Conservation (phyloP, 768 basidiomycete species). For the Xerocomus brunneocitrinus region DNA sequence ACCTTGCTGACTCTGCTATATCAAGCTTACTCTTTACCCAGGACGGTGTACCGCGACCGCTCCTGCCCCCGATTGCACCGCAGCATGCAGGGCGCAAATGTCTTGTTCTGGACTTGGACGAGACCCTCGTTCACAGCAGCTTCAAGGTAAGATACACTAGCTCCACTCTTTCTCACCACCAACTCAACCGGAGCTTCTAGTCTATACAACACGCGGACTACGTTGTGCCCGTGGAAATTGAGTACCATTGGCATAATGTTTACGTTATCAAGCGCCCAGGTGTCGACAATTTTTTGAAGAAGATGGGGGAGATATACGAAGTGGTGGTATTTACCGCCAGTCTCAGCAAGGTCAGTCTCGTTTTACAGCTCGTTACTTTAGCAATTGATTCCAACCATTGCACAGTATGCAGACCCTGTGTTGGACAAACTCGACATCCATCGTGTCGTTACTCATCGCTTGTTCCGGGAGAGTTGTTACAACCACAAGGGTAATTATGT, state of each 20-base stretch:
- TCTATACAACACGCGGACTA: constrained; percentile 94
- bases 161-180: not conserved
- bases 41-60: constrained; percentile 83
- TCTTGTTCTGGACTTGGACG: constrained; percentile 93
- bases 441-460: constrained; percentile 86
- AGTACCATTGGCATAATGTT: constrained; percentile 97
- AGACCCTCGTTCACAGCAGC: constrained; percentile 94
- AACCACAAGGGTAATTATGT: constrained; percentile 99
- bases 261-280: constrained; percentile 99
- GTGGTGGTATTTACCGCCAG: constrained; percentile 98
- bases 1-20: not conserved
- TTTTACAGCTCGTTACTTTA: not conserved
- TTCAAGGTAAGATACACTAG: constrained; percentile 71
- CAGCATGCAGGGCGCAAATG: constrained; percentile 90
- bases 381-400: constrained; percentile 8
- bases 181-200: constrained; percentile 38
- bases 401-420: constrained; percentile 95
- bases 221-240: constrained; percentile 98
- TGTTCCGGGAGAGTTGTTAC: constrained; percentile 98
- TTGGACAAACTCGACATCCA: constrained; percentile 94
- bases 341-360: constrained; percentile 78
- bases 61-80: constrained; percentile 80
- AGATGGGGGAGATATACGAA: constrained; percentile 99
- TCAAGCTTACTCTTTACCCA: constrained; percentile 28
- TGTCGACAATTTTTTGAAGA: constrained; percentile 93